Evolutionary conservation across 202 grass and related monocot genomes (phyloP).

Genomic region (Carex sylvatica): DNA sequence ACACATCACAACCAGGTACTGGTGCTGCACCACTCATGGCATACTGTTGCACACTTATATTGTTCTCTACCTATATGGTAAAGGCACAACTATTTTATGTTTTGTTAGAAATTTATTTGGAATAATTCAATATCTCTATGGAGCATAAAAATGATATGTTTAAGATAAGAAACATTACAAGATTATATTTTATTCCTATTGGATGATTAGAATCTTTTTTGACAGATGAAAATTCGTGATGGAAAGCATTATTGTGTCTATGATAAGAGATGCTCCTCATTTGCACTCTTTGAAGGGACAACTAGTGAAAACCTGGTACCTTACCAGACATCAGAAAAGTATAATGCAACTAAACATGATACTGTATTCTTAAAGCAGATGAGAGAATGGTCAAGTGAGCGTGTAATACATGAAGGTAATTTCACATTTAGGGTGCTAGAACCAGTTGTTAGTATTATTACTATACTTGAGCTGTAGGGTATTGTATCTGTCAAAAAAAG

Average conservation of each 20-base stretch:
- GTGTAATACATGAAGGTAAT: constrained; percentile 13
- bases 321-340: constrained; percentile 55
- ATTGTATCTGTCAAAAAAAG: neutral
- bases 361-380: constrained; percentile 42
- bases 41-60: neutral
- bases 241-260: constrained; percentile 50
- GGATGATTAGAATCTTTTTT: constrained; percentile 34
- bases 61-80: constrained; percentile 8
- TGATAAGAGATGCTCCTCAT: constrained; percentile 71
- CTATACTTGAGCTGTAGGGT: neutral
- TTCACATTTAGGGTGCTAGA: neutral
- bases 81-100: neutral
- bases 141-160: neutral
- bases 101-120: neutral
- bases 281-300: constrained; percentile 71
- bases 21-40: neutral
- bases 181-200: neutral
- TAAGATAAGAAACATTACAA: neutral
- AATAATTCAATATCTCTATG: neutral
- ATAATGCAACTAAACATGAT: constrained; percentile 46
- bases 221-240: constrained; percentile 52
- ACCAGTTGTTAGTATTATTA: constrained; percentile 3
- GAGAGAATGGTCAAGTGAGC: constrained; percentile 46
- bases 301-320: constrained; percentile 33
- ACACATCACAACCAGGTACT: neutral